A percentile compares a stretch with the other conserved stretches of the same genome.
Evolutionary conservation across 805 yeast genomes (phyloP).

Genomic region (Ogataea parapolymorpha): DNA sequence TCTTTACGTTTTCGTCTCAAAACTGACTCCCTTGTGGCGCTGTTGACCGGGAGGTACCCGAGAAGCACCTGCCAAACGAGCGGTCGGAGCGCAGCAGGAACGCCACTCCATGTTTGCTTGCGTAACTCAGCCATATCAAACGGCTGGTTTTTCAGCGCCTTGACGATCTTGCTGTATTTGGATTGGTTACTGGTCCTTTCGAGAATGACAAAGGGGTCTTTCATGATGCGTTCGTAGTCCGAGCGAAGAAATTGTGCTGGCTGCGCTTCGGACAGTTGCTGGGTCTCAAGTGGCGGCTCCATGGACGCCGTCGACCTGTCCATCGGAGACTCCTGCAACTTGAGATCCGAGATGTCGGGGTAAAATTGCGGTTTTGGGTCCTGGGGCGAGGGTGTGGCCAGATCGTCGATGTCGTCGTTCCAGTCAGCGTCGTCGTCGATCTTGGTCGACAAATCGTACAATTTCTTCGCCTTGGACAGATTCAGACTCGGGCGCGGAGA

Average conservation of each 20-base stretch:
- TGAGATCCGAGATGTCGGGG: conserved; percentile 21
- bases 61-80: conserved; percentile 84
- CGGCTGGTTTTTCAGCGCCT: conserved; percentile 48
- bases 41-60: conserved; percentile 88
- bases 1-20: conserved; percentile 80
- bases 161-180: conserved; percentile 64
- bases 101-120: conserved; percentile 90
- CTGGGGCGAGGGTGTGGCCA: conserved; percentile 30
- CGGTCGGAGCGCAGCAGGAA: conserved; percentile 78
- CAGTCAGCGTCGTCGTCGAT: conserved; percentile 86
- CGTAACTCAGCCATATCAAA: conserved; percentile 70
- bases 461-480: conserved; percentile 6
- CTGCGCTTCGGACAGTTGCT: neutral
- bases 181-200: conserved; percentile 42
- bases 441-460: conserved; percentile 25
- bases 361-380: conserved; percentile 14
- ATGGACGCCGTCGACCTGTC: neutral
- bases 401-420: conserved; percentile 68
- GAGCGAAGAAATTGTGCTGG: conserved; percentile 25
- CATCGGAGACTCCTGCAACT: conserved; percentile 8
- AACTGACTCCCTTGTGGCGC: conserved; percentile 66
- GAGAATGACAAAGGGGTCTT: conserved; percentile 40
- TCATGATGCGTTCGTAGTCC: conserved; percentile 37
- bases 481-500: conserved; percentile 17
- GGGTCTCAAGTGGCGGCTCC: no score